Percentiles rank a stretch among this genome's conserved stretches.
These are phyloP conservation scores for Pestalotiopsis sp. DNA, from an alignment of 2,329 filamentous ascomycete genomes.

Conservation along the genomic window DNA sequence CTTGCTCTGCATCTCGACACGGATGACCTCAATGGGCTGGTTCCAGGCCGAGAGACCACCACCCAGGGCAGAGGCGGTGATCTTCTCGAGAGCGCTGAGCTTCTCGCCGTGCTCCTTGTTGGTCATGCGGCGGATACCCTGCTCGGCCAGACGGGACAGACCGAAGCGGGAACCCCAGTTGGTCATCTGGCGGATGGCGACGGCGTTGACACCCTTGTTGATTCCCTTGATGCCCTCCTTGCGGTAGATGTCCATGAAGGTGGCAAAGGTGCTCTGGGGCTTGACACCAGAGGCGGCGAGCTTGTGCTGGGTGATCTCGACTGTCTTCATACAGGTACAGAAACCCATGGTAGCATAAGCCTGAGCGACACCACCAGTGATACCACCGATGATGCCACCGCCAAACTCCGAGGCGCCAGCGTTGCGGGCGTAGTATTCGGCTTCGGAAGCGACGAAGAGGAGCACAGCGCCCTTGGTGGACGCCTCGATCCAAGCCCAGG, in stretches of 20 bases:
- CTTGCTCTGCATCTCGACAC: conserved; percentile 99
- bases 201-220: conserved; percentile 98
- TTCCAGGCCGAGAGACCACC: conserved; percentile 98
- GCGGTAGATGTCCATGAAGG: conserved; percentile 97
- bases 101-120: conserved; percentile 81
- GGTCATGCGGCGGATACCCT: conserved; percentile 77
- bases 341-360: conserved; percentile 99
- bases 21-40: conserved; percentile 99
- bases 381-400: conserved; percentile 86
- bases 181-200: conserved; percentile 98
- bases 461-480: conserved; percentile 99
- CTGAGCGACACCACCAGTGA: conserved; percentile 93
- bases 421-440: conserved; percentile 88
- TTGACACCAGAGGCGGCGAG: conserved; percentile 80
- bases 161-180: conserved; percentile 99
- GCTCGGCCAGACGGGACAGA: conserved; percentile 87
- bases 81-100: conserved; percentile 82
- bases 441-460: conserved; percentile 97
- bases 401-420: conserved; percentile 86
- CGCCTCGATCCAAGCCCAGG: conserved; percentile 99
- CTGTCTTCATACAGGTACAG: conserved; percentile 99
- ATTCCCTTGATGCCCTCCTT: conserved; percentile 92
- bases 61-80: conserved; percentile 81
- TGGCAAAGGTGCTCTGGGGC: conserved; percentile 88
- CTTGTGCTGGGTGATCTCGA: conserved; percentile 99